Conservation (phyloP, 441 rosid species). For the Bocquillonia castaneifolia region DNA sequence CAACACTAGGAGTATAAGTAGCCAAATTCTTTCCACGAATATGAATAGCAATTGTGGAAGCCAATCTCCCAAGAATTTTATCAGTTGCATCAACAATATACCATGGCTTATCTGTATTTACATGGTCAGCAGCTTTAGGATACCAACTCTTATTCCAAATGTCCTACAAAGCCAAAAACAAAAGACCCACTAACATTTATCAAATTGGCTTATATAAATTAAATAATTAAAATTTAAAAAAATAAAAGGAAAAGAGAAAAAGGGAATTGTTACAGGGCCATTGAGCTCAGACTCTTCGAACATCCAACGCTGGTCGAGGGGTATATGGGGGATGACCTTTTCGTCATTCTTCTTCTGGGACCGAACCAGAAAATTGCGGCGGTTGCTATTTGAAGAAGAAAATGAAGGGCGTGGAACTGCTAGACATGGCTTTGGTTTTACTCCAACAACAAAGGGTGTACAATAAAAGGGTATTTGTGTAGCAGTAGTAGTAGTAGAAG, state of each 20-base stretch:
- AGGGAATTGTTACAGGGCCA: conserved; percentile 74
- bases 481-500: conserved; percentile 18
- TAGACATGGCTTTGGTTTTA: conserved; percentile 30
- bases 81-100: conserved; percentile 85
- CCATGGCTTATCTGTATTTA: conserved; percentile 79
- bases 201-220: neutral
- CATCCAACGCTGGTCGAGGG: conserved; percentile 83
- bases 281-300: conserved; percentile 67
- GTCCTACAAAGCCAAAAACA: conserved; percentile 44
- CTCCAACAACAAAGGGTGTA: conserved; percentile 38
- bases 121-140: conserved; percentile 83
- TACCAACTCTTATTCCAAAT: conserved; percentile 94
- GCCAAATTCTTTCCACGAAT: conserved; percentile 91
- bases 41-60: conserved; percentile 77
- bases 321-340: conserved; percentile 39
- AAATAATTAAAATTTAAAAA: neutral
- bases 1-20: conserved; percentile 86
- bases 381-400: conserved; percentile 12
- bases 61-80: conserved; percentile 78
- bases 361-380: conserved; percentile 42
- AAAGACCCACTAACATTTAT: neutral
- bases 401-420: conserved; percentile 20
- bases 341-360: conserved; percentile 40
- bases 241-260: neutral
- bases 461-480: conserved; percentile 20